Evolutionary conservation across 1,139 yeast species (phyloP).

Genomic region (Candida neerlandica): DNA sequence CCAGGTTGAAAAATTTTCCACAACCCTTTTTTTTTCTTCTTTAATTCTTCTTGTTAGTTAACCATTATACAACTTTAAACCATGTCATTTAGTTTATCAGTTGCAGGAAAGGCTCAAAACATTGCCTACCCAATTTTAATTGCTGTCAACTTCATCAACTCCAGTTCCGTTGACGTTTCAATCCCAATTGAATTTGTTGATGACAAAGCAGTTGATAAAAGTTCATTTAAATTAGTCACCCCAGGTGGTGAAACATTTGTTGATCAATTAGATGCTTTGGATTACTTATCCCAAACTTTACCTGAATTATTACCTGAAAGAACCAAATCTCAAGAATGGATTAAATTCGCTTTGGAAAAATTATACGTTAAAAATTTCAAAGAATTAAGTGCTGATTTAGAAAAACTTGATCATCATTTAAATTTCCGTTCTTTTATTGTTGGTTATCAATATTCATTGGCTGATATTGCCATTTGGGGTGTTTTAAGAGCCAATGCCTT

Average conservation of each 20-base stretch:
- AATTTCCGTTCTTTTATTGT: conserved; percentile 80
- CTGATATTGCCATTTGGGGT: conserved; percentile 94
- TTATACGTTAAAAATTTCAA: conserved; percentile 86
- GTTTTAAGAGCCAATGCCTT: conserved; percentile 89
- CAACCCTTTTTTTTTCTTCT: not conserved
- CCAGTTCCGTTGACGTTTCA: conserved; percentile 43
- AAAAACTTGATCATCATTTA: conserved; percentile 72
- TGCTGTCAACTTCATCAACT: conserved; percentile 75
- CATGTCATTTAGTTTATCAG: conserved; percentile 48
- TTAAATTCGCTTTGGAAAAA: conserved; percentile 66
- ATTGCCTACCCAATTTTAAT: conserved; percentile 80
- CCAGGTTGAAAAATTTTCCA: conserved; percentile 3
- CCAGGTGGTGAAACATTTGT: conserved; percentile 48
- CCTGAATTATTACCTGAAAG: conserved; percentile 38
- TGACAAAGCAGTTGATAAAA: conserved; percentile 52
- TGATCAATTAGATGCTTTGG: conserved; percentile 48
- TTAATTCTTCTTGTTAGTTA: not conserved
- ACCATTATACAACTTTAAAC: not conserved
- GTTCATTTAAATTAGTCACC: conserved; percentile 46
- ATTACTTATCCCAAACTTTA: conserved; percentile 48
- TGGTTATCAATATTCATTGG: conserved; percentile 67
- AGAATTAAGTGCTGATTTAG: conserved; percentile 74
- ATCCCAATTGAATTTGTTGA: conserved; percentile 69
- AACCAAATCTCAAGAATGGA: conserved; percentile 57
- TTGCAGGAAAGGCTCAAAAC: conserved; percentile 85